These are phyloP conservation scores for Pleurozium schreberi DNA, from an alignment of 225 moss, liverwort and hornwort species.

Conservation along the genomic window DNA sequence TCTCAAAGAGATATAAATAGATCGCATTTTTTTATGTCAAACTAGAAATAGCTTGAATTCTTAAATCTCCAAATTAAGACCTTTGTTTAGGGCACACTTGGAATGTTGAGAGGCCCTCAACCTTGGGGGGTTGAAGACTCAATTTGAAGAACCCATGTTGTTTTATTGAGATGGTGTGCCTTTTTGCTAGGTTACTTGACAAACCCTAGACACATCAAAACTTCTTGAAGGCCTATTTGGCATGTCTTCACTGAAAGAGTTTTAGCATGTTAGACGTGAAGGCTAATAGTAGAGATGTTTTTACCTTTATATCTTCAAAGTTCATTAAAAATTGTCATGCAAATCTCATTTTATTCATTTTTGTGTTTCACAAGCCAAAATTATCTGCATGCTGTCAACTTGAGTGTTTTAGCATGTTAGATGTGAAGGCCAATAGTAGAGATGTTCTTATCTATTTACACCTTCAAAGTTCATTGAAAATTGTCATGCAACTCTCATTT, in stretches of 20 bases:
- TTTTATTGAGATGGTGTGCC: rapidly evolving
- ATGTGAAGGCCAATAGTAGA: neutral
- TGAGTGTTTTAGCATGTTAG: rapidly evolving
- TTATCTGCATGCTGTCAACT: rapidly evolving
- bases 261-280: too few species aligned
- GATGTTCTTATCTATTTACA: neutral
- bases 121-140: rapidly evolving
- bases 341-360: neutral
- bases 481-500: neutral
- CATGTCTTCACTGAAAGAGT: too few species aligned
- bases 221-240: rapidly evolving
- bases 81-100: rapidly evolving
- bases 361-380: neutral
- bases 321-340: neutral
- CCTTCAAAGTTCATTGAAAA: neutral
- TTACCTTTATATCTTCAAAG: neutral
- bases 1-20: too few species aligned
- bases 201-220: rapidly evolving
- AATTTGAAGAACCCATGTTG: rapidly evolving
- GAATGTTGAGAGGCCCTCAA: neutral
- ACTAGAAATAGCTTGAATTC: neutral
- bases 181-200: rapidly evolving
- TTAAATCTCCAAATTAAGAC: neutral
- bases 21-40: too few species aligned
- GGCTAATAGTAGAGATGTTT: rapidly evolving